Evolutionary conservation across 371 early-diverging fungal species (phyloP).

Genomic region (Mucor plumbeus): DNA sequence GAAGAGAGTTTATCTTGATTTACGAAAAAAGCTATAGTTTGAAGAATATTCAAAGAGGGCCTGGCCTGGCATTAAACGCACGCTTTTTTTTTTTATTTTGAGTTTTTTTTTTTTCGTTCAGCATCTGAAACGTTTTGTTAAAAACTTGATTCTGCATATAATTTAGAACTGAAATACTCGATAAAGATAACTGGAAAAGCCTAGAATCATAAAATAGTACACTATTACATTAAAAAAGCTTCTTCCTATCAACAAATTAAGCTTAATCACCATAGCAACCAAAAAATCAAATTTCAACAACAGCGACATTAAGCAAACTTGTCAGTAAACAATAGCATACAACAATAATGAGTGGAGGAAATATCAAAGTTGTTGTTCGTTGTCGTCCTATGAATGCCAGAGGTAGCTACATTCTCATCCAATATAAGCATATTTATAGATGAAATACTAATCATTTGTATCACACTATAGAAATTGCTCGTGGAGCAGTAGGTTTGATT

Average conservation of each 20-base stretch:
- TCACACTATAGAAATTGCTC: slow-evolving; percentile 58
- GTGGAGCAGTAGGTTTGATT: slow-evolving; percentile 66
- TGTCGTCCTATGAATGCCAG: slow-evolving; percentile 80
- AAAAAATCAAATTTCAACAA: background rate
- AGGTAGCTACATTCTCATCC: slow-evolving; percentile 37
- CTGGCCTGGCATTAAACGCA: background rate
- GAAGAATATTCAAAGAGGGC: background rate
- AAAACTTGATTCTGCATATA: background rate
- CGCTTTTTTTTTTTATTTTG: background rate
- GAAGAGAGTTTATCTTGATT: background rate
- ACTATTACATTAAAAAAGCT: background rate
- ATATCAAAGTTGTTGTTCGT: slow-evolving; percentile 82
- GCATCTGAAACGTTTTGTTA: slow-evolving; percentile 10
- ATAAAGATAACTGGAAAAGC: background rate
- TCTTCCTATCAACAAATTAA: too few species aligned
- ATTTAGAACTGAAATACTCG: background rate
- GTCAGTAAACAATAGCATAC: background rate
- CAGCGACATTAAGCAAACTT: too few species aligned
- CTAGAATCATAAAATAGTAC: background rate
- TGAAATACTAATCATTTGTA: background rate
- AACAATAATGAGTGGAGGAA: slow-evolving; percentile 33
- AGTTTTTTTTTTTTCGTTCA: background rate
- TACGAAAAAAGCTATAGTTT: background rate
- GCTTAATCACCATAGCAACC: background rate
- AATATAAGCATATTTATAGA: background rate